Evolutionary conservation across 257 asterid species (phyloP).

Genomic region (Orobanche coerulescens): DNA sequence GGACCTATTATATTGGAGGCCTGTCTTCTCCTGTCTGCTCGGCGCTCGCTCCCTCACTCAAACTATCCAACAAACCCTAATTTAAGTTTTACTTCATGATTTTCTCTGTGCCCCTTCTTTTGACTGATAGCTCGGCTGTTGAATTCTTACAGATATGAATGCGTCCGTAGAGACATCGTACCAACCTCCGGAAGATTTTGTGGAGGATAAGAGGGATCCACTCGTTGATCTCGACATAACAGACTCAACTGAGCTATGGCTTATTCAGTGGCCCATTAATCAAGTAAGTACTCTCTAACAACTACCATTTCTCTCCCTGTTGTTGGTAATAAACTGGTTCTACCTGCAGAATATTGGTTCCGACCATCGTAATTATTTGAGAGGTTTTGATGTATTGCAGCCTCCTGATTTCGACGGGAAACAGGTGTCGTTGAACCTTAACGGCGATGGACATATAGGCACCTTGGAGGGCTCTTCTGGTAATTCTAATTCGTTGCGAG

Average conservation of each 20-base stretch:
- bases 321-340: not conserved
- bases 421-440: constrained; percentile 35
- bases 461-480: constrained; percentile 46
- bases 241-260: constrained; percentile 61
- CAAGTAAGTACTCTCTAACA: no score
- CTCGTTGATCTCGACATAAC: constrained; percentile 33
- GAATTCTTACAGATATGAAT: constrained; percentile 18
- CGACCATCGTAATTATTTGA: not conserved
- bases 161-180: constrained; percentile 16
- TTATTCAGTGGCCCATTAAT: constrained; percentile 51
- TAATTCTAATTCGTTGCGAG: constrained; percentile 21
- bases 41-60: no score
- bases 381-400: constrained; percentile 20
- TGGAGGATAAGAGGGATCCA: constrained; percentile 39
- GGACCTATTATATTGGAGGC: no score
- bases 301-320: not conserved
- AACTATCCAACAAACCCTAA: no score
- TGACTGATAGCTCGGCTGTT: not conserved
- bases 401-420: constrained; percentile 44
- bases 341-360: not conserved
- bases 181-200: constrained; percentile 38
- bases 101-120: not conserved
- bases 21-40: no score
- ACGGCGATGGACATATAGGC: constrained; percentile 36
- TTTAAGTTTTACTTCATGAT: no score